These are phyloP conservation scores for Quercus dentata DNA, from an alignment of 306 rosid species.

Conservation along the genomic window DNA sequence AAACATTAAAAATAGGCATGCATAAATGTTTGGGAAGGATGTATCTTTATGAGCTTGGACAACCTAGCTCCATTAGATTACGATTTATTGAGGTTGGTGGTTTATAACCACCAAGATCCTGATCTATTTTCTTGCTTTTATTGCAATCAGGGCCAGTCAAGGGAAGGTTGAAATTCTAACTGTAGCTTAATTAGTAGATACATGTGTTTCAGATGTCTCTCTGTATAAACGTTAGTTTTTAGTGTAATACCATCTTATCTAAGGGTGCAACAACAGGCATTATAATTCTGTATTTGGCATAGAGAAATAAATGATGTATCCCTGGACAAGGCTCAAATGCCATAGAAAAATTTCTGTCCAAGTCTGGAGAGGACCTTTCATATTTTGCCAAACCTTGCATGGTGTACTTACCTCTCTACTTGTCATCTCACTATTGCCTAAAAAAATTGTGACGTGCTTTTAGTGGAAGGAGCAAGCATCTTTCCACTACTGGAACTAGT, in stretches of 20 bases:
- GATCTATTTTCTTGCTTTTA: background rate
- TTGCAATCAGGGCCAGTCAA: background rate
- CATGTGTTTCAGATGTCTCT: background rate
- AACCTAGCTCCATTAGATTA: too few species aligned
- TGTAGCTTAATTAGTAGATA: background rate
- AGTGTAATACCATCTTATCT: background rate
- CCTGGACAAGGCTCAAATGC: background rate
- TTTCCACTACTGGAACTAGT: background rate
- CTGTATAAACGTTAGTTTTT: background rate
- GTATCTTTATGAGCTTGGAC: too few species aligned
- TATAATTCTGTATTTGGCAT: background rate
- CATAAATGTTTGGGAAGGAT: too few species aligned
- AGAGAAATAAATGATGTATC: background rate
- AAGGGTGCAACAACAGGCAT: background rate
- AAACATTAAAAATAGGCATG: too few species aligned
- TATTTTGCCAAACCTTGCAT: background rate
- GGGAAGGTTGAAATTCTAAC: background rate
- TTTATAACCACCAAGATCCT: background rate
- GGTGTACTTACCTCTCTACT: background rate
- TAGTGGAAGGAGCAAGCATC: background rate
- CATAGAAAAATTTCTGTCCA: background rate
- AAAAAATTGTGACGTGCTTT: background rate
- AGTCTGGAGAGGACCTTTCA: background rate
- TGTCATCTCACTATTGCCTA: background rate
- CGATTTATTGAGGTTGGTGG: background rate